Evolutionary conservation across 257 asterid species (phyloP), one percentile per base, ranked within the genome.

Genomic region (Voacanga thouarsii): DNA sequence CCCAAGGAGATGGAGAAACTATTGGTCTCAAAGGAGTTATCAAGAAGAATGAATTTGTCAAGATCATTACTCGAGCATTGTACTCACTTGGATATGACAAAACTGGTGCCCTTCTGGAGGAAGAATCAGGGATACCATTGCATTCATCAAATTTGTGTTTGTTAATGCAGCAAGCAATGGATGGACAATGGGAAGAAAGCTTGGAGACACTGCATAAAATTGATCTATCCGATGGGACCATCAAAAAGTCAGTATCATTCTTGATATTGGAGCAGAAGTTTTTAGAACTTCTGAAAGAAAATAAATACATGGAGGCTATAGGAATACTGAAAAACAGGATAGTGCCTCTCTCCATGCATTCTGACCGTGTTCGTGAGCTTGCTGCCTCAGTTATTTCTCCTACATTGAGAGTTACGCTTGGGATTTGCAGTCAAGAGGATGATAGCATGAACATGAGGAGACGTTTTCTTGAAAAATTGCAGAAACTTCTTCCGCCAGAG

Each of bases 211-310:
- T 78, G 30, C 47, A 30, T 12, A 78, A 71, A 70, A 30, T 78
- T 43, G 77, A 39, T 41, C 63, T 71, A 59, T 64, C 26, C 12
- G 77, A 71, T 59, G 81, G 65, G 75, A 18, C 47, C 56, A 6
- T 70, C 43, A 43, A 39, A 28, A 59, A 64, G 18, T 71, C 55
- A 5, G 81, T 65, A 70, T 71, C 77, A 26, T 78, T 71, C 70
- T 28, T 78, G 59, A 78, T 78, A 78, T 23, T 78, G 72, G 81
- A 78, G 68, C 81, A 78, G 72, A 71, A 78, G 21, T 78, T 78
- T 33, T 72, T 70, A 1, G 60, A 71, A 59, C 81, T 78, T 30
- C 60, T 78, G 8, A 61, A 47, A 41, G 51, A 57, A 71, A 71
- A 71, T n/a, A 71, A 71, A 11, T 9, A 5, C 33, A 43, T 23